Evolutionary conservation across 108 stramenopile genomes (phyloP), one percentile per base, ranked within the genome.

Genomic region (Schizochytrium sp.): DNA sequence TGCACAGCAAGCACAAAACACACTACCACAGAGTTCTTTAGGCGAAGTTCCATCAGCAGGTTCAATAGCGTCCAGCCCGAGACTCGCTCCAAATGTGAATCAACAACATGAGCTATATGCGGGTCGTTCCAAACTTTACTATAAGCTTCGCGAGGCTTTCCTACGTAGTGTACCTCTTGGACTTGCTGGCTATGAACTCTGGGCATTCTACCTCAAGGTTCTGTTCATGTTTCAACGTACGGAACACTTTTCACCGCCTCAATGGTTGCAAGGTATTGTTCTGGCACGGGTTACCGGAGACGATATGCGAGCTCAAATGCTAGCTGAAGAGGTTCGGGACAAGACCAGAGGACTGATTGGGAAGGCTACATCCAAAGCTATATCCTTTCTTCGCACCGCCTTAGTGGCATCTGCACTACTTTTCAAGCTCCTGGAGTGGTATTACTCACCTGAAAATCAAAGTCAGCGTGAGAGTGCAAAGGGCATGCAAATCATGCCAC

Each of bases 341-440:
- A 28, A 8, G 12, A 8, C 40, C 12, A 10, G 76, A 5, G 76
- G 76, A 10, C 19, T 83, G 10, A 53, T 83, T 47, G 76, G 76
- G n/a, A 83, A 83, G n/a, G 28, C 55, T 56, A 38, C 53, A 7
- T 55, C 47, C 45, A 83, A 55, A 40, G 53, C 45, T 50, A 55
- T 83, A 55, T 49, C 50, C 10, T 55, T 83, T 1, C 28, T 83
- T 10, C 47, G 53, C 10, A 83, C 76, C 50, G 53, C 53, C 0
- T 53, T 83, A 13, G 76, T 83, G 5, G 53, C 76, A 7, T 55
- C 50, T 7, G 76, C 76, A 5, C 76, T 83, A 47, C 15, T 83
- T 40, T 83, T 83, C 28, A 83, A 83, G 76, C 76, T 83, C 28
- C 15, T 83, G 53, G 76, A 83, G 3, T 83, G 76, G 76, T 83